A percentile compares a stretch with the other conserved stretches of the same genome.
phyloP scores from a whole-genome alignment of 495 filamentous ascomycete genomes.

The Emericellopsis terricola region DNA sequence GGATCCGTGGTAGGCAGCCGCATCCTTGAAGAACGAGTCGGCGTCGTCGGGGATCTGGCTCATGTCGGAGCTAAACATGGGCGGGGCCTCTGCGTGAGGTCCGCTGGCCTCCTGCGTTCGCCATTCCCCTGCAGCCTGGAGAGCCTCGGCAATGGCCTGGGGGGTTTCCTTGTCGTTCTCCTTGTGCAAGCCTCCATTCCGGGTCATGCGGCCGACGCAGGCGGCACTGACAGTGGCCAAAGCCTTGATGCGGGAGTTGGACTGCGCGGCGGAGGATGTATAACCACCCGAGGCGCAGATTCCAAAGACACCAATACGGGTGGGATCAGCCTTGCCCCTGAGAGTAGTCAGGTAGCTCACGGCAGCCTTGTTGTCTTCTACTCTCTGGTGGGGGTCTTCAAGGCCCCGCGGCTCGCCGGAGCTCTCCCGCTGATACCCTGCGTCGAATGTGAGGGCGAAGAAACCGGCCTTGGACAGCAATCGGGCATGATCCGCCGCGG shows the following conservation, averaged over 20 bases:
- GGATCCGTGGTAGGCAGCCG: slow-evolving; percentile 9
- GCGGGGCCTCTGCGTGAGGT: slow-evolving; percentile 6
- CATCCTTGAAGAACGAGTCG: slow-evolving; percentile 5
- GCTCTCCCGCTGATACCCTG: slow-evolving; percentile 20
- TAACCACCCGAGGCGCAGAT: slow-evolving; percentile 24
- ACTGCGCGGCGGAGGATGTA: slow-evolving; percentile 15
- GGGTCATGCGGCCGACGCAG: slow-evolving; percentile 13
- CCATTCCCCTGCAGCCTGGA: not conserved
- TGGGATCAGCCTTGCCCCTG: slow-evolving; percentile 10
- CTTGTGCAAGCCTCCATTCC: slow-evolving; percentile 5
- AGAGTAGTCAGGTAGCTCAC: slow-evolving; percentile 16
- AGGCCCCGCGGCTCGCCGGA: slow-evolving; percentile 16
- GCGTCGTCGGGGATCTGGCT: slow-evolving; percentile 6
- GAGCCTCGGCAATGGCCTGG: slow-evolving; percentile 4
- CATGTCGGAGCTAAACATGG: slow-evolving; percentile 4
- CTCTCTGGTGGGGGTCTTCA: slow-evolving; percentile 20
- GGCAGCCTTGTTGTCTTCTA: slow-evolving; percentile 18
- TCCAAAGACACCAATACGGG: slow-evolving; percentile 19
- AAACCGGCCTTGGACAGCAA: slow-evolving; percentile 15
- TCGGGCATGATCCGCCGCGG: slow-evolving; percentile 13
- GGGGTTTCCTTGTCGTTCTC: slow-evolving; percentile 5
- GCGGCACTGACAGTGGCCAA: slow-evolving; percentile 14
- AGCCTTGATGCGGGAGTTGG: slow-evolving; percentile 20
- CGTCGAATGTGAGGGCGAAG: slow-evolving; percentile 17
- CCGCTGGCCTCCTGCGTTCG: slow-evolving; percentile 5